Conservation (phyloP, 1,284 basidiomycete genomes). For the Cystobasidium slooffiae region DNA sequence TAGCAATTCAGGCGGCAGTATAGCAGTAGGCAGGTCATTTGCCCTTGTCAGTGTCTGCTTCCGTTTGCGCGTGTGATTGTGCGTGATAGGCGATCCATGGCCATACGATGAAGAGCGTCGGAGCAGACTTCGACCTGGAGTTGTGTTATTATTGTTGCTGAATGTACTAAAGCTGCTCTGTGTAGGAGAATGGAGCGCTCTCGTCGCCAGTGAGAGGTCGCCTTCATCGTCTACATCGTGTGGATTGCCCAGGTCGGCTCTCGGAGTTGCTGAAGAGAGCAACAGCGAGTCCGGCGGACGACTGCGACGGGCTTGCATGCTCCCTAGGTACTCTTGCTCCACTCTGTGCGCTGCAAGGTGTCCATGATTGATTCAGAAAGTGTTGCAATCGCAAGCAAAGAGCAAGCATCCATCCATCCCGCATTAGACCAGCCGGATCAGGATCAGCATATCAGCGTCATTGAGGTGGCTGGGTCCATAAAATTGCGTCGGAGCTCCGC, state of each 20-base stretch:
- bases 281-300: conserved; percentile 4
- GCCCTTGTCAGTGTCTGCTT: conserved; percentile 34
- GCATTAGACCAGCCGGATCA: no score
- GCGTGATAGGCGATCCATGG: neutral
- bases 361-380: neutral
- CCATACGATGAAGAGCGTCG: conserved; percentile 3
- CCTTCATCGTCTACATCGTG: conserved; percentile 2
- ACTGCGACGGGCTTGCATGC: conserved; percentile 10
- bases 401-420: no score
- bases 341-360: neutral
- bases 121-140: neutral
- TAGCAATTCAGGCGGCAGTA: conserved; percentile 24
- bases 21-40: conserved; percentile 34
- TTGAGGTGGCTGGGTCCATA: no score
- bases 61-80: neutral
- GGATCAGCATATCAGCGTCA: no score
- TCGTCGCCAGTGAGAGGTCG: conserved; percentile 15
- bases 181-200: conserved; percentile 20
- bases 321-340: neutral
- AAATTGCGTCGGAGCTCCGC: no score
- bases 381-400: no score
- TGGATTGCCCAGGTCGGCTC: no score
- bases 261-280: neutral
- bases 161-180: neutral
- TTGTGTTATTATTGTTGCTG: neutral